Base-by-base conservation (phyloP, 2,329 filamentous ascomycete species). In the Balansia obtecta region DNA sequence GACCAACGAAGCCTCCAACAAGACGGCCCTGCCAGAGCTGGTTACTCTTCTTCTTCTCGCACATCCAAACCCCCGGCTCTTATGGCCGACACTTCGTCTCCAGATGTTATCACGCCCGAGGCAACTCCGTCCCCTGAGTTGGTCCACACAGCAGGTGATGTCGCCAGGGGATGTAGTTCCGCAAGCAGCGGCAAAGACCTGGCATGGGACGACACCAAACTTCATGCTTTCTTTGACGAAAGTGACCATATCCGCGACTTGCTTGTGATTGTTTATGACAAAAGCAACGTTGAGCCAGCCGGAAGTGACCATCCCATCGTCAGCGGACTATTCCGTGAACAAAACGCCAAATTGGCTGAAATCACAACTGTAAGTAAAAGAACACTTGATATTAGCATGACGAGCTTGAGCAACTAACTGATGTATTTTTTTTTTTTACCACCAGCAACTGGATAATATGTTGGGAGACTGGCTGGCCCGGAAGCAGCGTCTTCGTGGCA, bases 171-270 rank as follows among this genome's bases (percentile, higher is more conserved):
- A 56, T 58, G 55, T 20, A 59, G 56, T 66, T 72, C 58, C 60
- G 66, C 54, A 61, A 72, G 56, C 39, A 60, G 53, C 46, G 55
- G 53, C 44, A 65, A 62, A 47, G 61, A 65, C 15, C 72, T 73
- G 27, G 79, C 82, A 0, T 98, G 93, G 93, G 91, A 88, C 54
- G 91, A 97, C 65, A 76, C 82, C 50, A 87, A 82, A 58, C 77
- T 98, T 30, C 82, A 88, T 53, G 84, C 86, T 13, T 98, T 96
- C 68, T 85, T 97, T 60, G 91, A 97, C 57, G 88, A 93, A 57
- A 82, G 88, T 53, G 83, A 83, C 34, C 88, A 95, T 55, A 88
- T 98, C 57, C 81, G 88, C 47, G 91, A 98, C 63, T 78, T 97
- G 63, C 76, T 97, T 48, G 78, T 90, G 38, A 86, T 98, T 53